Percentiles rank a stretch among this genome's conserved stretches.
These are phyloP conservation scores for Trichoderma gracile DNA, from an alignment of 2,329 filamentous ascomycete genomes.

Conservation along the genomic window DNA sequence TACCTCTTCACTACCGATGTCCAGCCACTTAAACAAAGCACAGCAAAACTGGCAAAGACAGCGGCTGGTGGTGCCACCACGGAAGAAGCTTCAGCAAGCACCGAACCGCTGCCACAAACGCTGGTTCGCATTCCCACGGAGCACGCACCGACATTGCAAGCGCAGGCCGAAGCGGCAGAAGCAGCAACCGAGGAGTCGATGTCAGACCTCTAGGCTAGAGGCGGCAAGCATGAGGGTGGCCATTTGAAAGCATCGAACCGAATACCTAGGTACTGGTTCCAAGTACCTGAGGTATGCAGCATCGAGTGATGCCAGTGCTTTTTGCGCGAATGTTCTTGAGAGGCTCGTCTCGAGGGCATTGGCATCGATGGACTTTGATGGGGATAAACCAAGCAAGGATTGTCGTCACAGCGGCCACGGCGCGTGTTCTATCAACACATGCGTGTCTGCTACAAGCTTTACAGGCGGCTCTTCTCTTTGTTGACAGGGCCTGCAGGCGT, in stretches of 20 bases:
- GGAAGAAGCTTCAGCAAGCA: conserved; percentile 44
- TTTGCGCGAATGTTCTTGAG: not conserved
- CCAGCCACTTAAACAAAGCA: not conserved
- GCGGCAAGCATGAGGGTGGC: not conserved
- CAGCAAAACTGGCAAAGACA: conserved; percentile 70
- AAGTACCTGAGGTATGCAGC: too few species aligned
- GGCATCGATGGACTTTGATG: not conserved
- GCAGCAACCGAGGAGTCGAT: conserved; percentile 44
- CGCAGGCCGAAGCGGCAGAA: conserved; percentile 56
- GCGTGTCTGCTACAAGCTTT: not conserved
- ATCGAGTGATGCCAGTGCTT: not conserved
- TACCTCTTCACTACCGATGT: not conserved
- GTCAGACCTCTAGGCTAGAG: not conserved
- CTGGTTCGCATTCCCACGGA: conserved; percentile 83
- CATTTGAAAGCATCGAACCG: not conserved
- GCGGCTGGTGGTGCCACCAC: conserved; percentile 41
- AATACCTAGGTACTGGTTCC: not conserved
- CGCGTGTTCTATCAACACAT: not conserved
- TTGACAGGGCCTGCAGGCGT: not conserved
- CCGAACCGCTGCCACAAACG: conserved; percentile 70
- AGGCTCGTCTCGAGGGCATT: not conserved
- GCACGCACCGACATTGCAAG: conserved; percentile 66
- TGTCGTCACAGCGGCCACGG: not conserved
- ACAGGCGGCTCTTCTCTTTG: not conserved
- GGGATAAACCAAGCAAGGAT: not conserved